phyloP scores from a whole-genome alignment of 805 yeast genomes.

The Diddensiella transvaalensis region DNA sequence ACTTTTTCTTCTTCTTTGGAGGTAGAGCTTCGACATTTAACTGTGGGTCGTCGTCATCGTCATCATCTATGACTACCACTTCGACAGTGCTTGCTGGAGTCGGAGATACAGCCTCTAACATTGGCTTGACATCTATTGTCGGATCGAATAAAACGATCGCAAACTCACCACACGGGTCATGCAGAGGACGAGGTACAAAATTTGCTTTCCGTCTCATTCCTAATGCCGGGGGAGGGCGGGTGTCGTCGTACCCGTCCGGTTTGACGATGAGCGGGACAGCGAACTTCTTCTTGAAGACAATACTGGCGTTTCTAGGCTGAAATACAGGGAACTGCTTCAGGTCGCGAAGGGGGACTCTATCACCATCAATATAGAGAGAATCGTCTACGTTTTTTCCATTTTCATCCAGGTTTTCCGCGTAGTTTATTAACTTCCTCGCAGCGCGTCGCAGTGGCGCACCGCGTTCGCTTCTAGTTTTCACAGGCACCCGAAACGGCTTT shows the following conservation, averaged over 20 bases:
- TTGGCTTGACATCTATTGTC: slow-evolving; percentile 59
- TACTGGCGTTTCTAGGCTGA: slow-evolving; percentile 8
- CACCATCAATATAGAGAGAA: neutral
- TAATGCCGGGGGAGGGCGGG: slow-evolving; percentile 65
- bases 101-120: slow-evolving; percentile 18
- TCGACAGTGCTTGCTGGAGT: neutral
- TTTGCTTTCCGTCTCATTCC: slow-evolving; percentile 71
- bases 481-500: slow-evolving; percentile 18
- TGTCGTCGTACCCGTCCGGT: slow-evolving; percentile 14
- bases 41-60: slow-evolving; percentile 23
- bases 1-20: slow-evolving; percentile 37
- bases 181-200: slow-evolving; percentile 85
- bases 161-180: slow-evolving; percentile 89
- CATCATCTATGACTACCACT: slow-evolving; percentile 21
- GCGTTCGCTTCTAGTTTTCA: slow-evolving; percentile 1
- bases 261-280: slow-evolving; percentile 18
- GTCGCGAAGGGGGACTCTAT: neutral
- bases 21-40: neutral
- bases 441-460: slow-evolving; percentile 3
- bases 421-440: slow-evolving; percentile 9
- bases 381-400: neutral
- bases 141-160: slow-evolving; percentile 96
- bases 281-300: slow-evolving; percentile 15
- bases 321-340: slow-evolving; percentile 12
- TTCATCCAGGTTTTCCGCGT: slow-evolving; percentile 6